These are phyloP conservation scores for Rosa persica DNA, from an alignment of 306 rosid genomes.

Conservation along the genomic window DNA sequence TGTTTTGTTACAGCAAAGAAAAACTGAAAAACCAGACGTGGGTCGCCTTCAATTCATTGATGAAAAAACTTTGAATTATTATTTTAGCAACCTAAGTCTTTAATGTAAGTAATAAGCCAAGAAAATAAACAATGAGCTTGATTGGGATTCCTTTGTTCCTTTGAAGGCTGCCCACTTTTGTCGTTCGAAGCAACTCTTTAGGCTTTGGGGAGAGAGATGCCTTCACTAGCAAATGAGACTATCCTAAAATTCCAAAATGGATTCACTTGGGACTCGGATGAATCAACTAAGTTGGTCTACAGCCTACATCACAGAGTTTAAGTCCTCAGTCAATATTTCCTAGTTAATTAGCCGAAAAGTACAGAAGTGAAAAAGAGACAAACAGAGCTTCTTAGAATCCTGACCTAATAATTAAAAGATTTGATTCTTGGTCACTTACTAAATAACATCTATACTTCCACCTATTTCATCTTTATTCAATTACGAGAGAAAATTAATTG, in stretches of 20 bases:
- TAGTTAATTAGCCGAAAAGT: constrained; percentile 1
- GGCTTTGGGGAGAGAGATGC: constrained; percentile 32
- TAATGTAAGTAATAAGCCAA: constrained; percentile 18
- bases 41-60: constrained; percentile 39
- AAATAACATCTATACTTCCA: background rate
- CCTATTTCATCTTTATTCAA: background rate
- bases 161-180: constrained; percentile 77
- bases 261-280: constrained; percentile 32
- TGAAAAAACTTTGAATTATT: constrained; percentile 23
- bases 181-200: constrained; percentile 55
- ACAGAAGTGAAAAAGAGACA: constrained; percentile 13
- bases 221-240: constrained; percentile 20
- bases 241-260: constrained; percentile 41
- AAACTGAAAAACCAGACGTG: constrained; percentile 43
- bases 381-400: constrained; percentile 8
- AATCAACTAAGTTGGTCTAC: constrained; percentile 7
- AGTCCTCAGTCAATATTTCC: background rate
- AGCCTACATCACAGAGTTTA: background rate
- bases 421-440: background rate
- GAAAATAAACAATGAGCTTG: constrained; percentile 30
- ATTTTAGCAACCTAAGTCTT: constrained; percentile 30
- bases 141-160: constrained; percentile 49
- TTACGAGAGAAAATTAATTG: background rate
- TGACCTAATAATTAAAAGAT: background rate
- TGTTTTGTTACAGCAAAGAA: constrained; percentile 22